Conservation (phyloP, 1,139 yeast genomes). For the Williopsis jadinii region DNA sequence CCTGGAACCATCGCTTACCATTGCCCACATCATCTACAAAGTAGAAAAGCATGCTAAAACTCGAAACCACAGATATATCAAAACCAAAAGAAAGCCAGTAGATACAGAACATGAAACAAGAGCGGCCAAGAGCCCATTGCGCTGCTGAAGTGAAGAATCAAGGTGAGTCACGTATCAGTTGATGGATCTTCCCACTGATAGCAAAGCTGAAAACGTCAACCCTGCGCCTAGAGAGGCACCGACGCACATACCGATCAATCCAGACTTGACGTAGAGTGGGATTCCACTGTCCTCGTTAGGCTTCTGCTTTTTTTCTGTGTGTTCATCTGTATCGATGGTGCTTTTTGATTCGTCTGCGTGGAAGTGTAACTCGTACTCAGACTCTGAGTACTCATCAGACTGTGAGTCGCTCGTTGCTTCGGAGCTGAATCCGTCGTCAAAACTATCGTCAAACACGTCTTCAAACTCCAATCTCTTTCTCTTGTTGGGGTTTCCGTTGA, state of each 20-base stretch:
- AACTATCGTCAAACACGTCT: too few relatives aligned
- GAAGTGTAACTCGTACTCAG: too few relatives aligned
- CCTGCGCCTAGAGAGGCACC: slow-evolving; percentile 13
- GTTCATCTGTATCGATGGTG: too few relatives aligned
- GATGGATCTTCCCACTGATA: slow-evolving; percentile 7
- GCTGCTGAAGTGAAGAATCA: neutral
- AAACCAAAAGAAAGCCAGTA: neutral
- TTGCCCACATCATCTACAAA: neutral
- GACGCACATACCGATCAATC: slow-evolving; percentile 7
- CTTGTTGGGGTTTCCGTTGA: too few relatives aligned
- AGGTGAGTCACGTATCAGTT: neutral
- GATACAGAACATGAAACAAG: neutral
- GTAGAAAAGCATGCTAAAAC: neutral
- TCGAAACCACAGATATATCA: neutral
- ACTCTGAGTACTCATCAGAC: too few relatives aligned
- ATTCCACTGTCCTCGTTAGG: too few relatives aligned
- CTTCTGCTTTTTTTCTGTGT: too few relatives aligned
- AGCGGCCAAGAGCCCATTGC: neutral
- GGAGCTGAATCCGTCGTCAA: too few relatives aligned
- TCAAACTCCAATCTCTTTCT: too few relatives aligned
- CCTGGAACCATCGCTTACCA: neutral
- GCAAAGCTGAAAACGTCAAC: slow-evolving; percentile 10
- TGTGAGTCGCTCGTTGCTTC: too few relatives aligned
- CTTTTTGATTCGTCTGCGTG: too few relatives aligned
- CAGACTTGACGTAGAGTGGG: slow-evolving; percentile 1